Evolutionary conservation across 2,329 filamentous ascomycete species (phyloP).

Genomic region (Exophiala sideris): DNA sequence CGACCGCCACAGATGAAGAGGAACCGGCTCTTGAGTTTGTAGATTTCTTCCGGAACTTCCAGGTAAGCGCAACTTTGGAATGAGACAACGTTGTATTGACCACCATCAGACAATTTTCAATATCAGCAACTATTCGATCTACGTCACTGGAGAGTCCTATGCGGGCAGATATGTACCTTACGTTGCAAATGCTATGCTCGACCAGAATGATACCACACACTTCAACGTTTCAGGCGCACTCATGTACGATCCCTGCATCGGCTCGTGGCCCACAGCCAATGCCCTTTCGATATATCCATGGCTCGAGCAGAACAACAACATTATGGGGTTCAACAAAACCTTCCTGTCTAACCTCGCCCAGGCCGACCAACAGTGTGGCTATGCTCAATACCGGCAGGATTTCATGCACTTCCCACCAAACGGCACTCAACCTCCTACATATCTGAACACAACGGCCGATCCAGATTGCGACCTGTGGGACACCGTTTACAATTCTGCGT

Average conservation of each 20-base stretch:
- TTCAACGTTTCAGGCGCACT: constrained; percentile 45
- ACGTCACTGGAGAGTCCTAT: constrained; percentile 55
- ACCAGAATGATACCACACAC: constrained; percentile 43
- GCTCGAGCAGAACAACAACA: constrained; percentile 23
- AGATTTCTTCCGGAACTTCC: constrained; percentile 54
- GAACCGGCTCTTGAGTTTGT: constrained; percentile 48
- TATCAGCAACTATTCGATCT: constrained; percentile 51
- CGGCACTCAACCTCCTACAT: constrained; percentile 21
- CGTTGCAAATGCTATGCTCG: constrained; percentile 23
- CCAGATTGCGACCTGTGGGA: constrained; percentile 21
- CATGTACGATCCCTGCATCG: constrained; percentile 24
- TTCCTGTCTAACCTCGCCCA: constrained; percentile 16
- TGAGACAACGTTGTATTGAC: constrained; percentile 1
- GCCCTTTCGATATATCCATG: constrained; percentile 14
- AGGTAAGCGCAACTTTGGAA: constrained; percentile 3
- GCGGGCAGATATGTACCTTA: constrained; percentile 56
- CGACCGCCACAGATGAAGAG: constrained; percentile 47
- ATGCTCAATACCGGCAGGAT: constrained; percentile 19
- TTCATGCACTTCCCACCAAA: constrained; percentile 24
- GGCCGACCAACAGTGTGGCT: constrained; percentile 19
- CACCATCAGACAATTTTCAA: constrained; percentile 28
- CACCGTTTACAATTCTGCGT: constrained; percentile 33
- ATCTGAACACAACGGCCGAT: constrained; percentile 19
- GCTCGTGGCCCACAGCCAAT: constrained; percentile 17
- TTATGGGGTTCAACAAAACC: constrained; percentile 21